Evolutionary conservation across 805 yeast genomes (phyloP).

Genomic region (Wickerhamomyces ciferrii): DNA sequence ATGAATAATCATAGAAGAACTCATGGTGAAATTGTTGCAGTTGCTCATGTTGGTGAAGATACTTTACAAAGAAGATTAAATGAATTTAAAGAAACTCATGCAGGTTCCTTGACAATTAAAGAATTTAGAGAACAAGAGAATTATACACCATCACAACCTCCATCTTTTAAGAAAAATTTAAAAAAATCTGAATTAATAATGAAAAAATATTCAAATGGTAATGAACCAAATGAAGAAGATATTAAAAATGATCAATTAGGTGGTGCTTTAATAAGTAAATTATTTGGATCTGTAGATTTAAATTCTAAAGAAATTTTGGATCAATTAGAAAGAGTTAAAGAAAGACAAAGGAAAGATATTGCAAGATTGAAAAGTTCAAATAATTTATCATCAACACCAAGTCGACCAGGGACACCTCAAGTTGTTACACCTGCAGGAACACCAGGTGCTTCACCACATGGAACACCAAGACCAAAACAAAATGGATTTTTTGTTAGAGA

Average conservation of each 20-base stretch:
- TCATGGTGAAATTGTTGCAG: constrained; percentile 90
- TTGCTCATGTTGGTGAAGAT: constrained; percentile 92
- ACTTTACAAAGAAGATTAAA: constrained; percentile 86
- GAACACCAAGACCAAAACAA: no score
- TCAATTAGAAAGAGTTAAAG: constrained; percentile 23
- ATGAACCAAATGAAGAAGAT: constrained; percentile 10
- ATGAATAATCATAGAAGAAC: constrained; percentile 94
- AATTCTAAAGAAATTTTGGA: constrained; percentile 20
- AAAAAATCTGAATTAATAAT: constrained; percentile 37
- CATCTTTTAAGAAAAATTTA: constrained; percentile 68
- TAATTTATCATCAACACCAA: constrained; percentile 12
- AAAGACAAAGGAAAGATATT: constrained; percentile 16
- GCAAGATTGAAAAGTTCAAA: constrained; percentile 11
- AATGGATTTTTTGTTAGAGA: constrained; percentile 2
- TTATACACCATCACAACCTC: constrained; percentile 57
- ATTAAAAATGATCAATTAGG: constrained; percentile 16
- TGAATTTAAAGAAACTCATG: constrained; percentile 76
- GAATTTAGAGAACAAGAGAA: constrained; percentile 56
- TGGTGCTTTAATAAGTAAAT: constrained; percentile 7
- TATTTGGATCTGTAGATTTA: constrained; percentile 16
- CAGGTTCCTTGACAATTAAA: constrained; percentile 68
- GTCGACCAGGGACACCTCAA: no score
- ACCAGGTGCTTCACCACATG: no score
- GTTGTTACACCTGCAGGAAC: no score
- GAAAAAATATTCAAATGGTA: constrained; percentile 21